phyloP scores from a whole-genome alignment of 2,329 filamentous ascomycete genomes.

The Passalora sequoiae region DNA sequence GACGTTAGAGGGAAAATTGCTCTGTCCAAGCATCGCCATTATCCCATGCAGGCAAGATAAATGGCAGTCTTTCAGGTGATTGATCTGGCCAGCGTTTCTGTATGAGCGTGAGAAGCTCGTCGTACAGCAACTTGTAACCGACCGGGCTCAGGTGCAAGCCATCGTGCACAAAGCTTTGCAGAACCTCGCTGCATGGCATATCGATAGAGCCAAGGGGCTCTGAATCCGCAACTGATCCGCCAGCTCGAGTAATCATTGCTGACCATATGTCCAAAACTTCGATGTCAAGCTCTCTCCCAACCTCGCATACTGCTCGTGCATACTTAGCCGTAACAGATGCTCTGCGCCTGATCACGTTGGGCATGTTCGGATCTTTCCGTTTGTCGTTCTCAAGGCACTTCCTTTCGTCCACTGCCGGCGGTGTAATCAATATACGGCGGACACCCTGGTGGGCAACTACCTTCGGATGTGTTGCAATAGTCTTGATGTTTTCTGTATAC shows the following conservation, averaged over 20 bases:
- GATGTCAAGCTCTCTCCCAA: slow-evolving; percentile 53
- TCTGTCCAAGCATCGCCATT: slow-evolving; percentile 28
- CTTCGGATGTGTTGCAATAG: slow-evolving; percentile 66
- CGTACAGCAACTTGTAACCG: slow-evolving; percentile 54
- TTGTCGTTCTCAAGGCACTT: slow-evolving; percentile 16
- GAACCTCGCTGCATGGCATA: slow-evolving; percentile 52
- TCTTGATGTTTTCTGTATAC: slow-evolving; percentile 67
- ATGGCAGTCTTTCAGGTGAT: slow-evolving; percentile 47
- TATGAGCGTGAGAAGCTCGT: slow-evolving; percentile 51
- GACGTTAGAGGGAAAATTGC: too few species aligned
- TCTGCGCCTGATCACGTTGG: slow-evolving; percentile 42
- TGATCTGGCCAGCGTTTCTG: slow-evolving; percentile 51
- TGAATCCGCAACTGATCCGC: slow-evolving; percentile 44
- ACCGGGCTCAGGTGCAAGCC: slow-evolving; percentile 56
- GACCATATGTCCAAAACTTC: slow-evolving; percentile 75
- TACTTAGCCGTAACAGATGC: slow-evolving; percentile 59
- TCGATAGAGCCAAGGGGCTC: slow-evolving; percentile 49
- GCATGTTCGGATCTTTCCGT: slow-evolving; percentile 12
- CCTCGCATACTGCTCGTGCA: slow-evolving; percentile 59
- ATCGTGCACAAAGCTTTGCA: slow-evolving; percentile 52
- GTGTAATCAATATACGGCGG: slow-evolving; percentile 71
- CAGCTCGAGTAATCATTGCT: slow-evolving; percentile 63
- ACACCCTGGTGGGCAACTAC: slow-evolving; percentile 62
- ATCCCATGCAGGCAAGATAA: slow-evolving; percentile 52
- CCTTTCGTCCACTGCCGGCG: slow-evolving; percentile 48